Base-by-base conservation (phyloP, 2,329 filamentous ascomycete species). In the Colletotrichum tamarilloi region DNA sequence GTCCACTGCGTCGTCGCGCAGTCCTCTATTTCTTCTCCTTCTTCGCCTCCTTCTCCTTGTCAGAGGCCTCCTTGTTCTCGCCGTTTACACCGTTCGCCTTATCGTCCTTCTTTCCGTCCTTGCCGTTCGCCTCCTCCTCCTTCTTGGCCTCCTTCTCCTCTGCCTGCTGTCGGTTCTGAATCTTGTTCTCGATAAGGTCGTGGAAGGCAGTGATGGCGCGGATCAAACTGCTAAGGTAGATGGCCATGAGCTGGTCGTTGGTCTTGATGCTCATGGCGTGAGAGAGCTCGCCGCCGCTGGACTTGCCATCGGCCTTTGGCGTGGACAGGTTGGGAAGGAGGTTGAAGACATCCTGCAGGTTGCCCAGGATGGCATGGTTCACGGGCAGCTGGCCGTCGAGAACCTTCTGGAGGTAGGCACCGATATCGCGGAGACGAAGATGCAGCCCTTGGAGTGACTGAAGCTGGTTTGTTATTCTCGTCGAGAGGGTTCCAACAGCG, bases 341-440 rank as follows among this genome's bases (percentile, higher is more conserved):
- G 85, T 99, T 99, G 89, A 99, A 99, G 75, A 98, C 95, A 80
- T 99, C 97, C 86, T 99, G 97, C n/a, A 99, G 92, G 81, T 98
- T 98, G 77, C 96, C 97, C 32, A 99, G 90, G 75, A 99, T 98
- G 69, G 95, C 95, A 82, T 99, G 97, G 86, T 99, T 99, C 81
- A 98, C 93, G 5, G 97, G 97, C 46, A 99, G 89, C 78, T 97
- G 92, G 77, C 94, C 93, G 81, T 98, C 94, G 71, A 98, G 91
- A 11, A 99, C 97, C 84, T 98, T 98, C 82, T 98, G 94, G 32
- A 99, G 91, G 83, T 99, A 99, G 78, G 93, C 90, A 72, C 95
- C 95, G 79, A 99, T 99, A 82, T 99, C 97, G 81, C 95, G 94
- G 81, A 99, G 90, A 76, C 97, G 94, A 77, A 98, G 89, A 83